phyloP scores from a whole-genome alignment of 257 asterid species.

The Catharanthus roseus region DNA sequence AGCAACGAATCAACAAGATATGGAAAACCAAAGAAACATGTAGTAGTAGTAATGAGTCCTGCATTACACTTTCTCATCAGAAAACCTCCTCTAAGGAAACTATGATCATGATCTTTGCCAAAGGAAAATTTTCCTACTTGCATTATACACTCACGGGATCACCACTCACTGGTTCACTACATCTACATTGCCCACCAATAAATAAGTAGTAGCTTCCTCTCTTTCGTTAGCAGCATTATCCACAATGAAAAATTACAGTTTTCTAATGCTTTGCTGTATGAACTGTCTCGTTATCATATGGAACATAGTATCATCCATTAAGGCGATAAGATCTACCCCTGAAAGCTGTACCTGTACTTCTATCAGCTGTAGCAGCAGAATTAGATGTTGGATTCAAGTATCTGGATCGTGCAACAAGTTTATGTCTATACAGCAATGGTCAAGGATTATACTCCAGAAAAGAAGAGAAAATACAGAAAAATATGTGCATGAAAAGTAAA shows the following conservation, averaged over 20 bases:
- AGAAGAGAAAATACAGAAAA: not conserved
- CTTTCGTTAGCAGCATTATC: slow-evolving; percentile 8
- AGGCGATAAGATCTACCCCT: slow-evolving; percentile 84
- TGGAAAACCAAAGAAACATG: not conserved
- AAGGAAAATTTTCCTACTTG: not conserved
- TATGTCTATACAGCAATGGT: slow-evolving; percentile 43
- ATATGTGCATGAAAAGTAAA: not conserved
- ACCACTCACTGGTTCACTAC: not conserved
- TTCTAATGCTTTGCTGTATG: not conserved
- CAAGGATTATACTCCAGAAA: slow-evolving; percentile 28
- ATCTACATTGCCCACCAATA: not conserved
- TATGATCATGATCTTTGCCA: not conserved
- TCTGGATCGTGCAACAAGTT: slow-evolving; percentile 58
- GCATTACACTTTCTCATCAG: not conserved
- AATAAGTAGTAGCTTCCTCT: slow-evolving; percentile 11
- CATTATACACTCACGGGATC: not conserved
- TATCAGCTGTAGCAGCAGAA: slow-evolving; percentile 39
- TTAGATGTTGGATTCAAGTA: slow-evolving; percentile 48
- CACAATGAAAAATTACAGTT: slow-evolving; percentile 6
- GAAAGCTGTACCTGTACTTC: slow-evolving; percentile 49
- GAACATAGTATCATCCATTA: slow-evolving; percentile 36
- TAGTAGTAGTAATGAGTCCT: not conserved
- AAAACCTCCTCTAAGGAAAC: not conserved
- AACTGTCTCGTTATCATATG: not conserved
- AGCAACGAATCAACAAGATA: not conserved